Evolutionary conservation across 164 flowering plant species (phyloP).

Genomic region (Macadamia tetraphylla): DNA sequence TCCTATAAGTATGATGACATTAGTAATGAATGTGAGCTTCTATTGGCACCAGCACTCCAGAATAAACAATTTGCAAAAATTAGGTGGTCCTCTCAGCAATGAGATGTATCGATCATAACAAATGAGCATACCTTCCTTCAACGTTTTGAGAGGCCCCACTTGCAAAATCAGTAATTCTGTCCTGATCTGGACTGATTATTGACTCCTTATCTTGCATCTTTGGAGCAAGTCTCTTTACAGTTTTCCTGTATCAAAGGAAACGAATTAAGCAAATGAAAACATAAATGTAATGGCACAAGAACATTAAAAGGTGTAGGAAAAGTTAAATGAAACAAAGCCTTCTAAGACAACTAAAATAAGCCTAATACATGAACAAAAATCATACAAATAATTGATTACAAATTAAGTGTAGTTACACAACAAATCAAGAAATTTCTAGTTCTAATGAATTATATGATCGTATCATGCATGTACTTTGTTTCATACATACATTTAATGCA

Average conservation of each 20-base stretch:
- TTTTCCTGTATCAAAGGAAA: conserved; percentile 24
- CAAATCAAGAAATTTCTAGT: too few relatives aligned
- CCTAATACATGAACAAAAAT: not conserved
- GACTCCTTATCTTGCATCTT: conserved; percentile 15
- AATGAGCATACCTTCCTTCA: conserved; percentile 24
- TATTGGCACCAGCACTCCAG: not conserved
- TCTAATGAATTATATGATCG: too few relatives aligned
- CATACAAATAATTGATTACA: too few relatives aligned
- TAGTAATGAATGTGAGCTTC: not conserved
- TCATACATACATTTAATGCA: too few relatives aligned
- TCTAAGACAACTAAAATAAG: not conserved
- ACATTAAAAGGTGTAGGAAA: not conserved
- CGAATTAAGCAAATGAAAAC: not conserved
- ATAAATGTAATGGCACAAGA: not conserved
- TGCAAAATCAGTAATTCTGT: conserved; percentile 6
- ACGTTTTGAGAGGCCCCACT: conserved; percentile 6
- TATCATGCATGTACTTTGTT: too few relatives aligned
- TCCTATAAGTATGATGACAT: too few relatives aligned
- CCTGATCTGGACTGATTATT: conserved; percentile 11
- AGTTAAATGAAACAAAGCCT: not conserved
- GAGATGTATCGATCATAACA: not conserved
- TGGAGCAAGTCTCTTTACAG: conserved; percentile 14
- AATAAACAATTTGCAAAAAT: not conserved
- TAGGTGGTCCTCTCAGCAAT: not conserved
- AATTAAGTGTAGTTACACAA: too few relatives aligned